These are phyloP conservation scores for Phytophthora hybrid DNA, from an alignment of 352 stramenopile genomes.

Conservation along the genomic window DNA sequence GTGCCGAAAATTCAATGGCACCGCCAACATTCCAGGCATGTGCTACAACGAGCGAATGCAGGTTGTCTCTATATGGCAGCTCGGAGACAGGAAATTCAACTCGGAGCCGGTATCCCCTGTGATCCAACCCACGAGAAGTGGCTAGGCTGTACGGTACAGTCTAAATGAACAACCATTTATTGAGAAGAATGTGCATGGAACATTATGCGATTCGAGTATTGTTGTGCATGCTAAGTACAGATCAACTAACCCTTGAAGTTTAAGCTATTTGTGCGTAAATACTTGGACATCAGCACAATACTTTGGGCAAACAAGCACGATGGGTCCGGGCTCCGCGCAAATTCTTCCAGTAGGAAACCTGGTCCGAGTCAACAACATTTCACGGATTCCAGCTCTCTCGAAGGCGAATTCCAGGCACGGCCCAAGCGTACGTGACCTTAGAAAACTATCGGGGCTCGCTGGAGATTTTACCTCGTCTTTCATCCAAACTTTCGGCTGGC, in stretches of 20 bases:
- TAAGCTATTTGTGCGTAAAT: background rate
- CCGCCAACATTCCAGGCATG: conserved; percentile 1
- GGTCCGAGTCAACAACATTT: background rate
- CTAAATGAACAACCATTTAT: background rate
- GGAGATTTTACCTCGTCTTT: conserved; percentile 22
- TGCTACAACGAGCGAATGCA: conserved; percentile 29
- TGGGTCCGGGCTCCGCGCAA: background rate
- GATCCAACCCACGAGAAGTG: conserved; percentile 34
- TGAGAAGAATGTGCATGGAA: background rate
- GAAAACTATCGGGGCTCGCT: background rate
- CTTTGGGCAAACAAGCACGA: background rate
- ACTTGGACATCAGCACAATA: background rate
- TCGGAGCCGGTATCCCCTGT: conserved; percentile 28
- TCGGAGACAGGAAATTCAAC: conserved; percentile 32
- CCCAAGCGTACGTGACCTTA: background rate
- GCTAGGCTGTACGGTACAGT: conserved; percentile 28
- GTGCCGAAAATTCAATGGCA: conserved; percentile 8
- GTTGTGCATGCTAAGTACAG: background rate
- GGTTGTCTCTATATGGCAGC: conserved; percentile 27
- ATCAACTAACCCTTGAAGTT: background rate
- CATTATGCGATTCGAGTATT: background rate
- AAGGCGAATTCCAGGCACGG: background rate
- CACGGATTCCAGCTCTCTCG: background rate
- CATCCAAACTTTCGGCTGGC: conserved; percentile 20
- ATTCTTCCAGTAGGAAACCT: background rate